Evolutionary conservation across 176 grass and related monocot species (phyloP).

Genomic region (Cenchrus fungigraminus): DNA sequence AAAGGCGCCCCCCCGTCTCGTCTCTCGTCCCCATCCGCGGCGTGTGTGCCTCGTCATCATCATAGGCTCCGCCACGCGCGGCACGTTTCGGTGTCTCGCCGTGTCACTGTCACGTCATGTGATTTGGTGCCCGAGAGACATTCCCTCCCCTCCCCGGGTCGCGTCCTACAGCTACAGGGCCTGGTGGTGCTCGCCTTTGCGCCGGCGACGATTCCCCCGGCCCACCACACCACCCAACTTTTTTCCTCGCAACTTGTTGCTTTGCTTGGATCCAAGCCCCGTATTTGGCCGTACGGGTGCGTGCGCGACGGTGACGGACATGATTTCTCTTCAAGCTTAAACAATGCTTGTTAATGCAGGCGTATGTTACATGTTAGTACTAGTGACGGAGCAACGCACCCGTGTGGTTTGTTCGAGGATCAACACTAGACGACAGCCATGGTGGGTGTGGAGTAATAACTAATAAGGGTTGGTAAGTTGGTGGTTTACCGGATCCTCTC

Average conservation of each 20-base stretch:
- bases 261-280: neutral
- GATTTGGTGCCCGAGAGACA: constrained; percentile 32
- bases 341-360: neutral
- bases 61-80: neutral
- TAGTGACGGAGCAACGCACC: neutral
- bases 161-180: neutral
- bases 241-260: constrained; percentile 25
- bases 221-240: neutral
- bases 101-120: neutral
- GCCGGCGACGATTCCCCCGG: neutral
- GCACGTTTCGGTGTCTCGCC: constrained; percentile 22
- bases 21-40: neutral
- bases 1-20: neutral
- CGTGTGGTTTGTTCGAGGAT: neutral
- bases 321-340: neutral
- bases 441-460: neutral
- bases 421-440: neutral
- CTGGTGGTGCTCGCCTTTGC: neutral
- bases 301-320: neutral
- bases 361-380: neutral
- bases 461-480: neutral
- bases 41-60: neutral
- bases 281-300: neutral
- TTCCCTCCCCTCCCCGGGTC: neutral
- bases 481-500: constrained; percentile 26